Conservation (phyloP, 495 filamentous ascomycete genomes). For the Penicillium nucicola region DNA sequence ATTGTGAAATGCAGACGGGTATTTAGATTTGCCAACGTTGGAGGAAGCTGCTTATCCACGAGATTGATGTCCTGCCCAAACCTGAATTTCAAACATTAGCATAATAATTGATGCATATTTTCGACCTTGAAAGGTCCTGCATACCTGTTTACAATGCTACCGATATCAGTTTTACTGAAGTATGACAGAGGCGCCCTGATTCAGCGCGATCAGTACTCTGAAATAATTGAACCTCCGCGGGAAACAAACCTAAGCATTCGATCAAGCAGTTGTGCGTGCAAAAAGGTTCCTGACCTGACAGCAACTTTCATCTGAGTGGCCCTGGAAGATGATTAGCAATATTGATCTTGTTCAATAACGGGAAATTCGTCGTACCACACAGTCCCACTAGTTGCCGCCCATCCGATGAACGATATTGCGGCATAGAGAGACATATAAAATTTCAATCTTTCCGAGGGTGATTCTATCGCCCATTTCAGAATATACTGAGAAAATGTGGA, state of each 20-base stretch:
- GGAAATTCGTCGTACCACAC: constrained; percentile 18
- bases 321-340: constrained; percentile 10
- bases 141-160: constrained; percentile 36
- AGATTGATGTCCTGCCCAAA: constrained; percentile 44
- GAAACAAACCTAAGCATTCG: constrained; percentile 17
- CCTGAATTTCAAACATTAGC: constrained; percentile 8
- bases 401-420: constrained; percentile 7
- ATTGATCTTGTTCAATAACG: not conserved
- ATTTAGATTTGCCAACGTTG: constrained; percentile 10
- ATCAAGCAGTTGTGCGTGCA: constrained; percentile 16
- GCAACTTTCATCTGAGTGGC: constrained; percentile 14
- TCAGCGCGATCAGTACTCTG: not conserved
- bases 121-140: not conserved
- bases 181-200: constrained; percentile 32
- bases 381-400: constrained; percentile 1
- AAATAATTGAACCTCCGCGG: not conserved
- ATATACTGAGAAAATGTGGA: constrained; percentile 8
- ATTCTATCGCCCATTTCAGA: constrained; percentile 10
- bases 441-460: not conserved
- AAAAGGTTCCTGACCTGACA: constrained; percentile 10
- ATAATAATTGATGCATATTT: not conserved
- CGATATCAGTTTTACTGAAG: constrained; percentile 39
- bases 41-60: constrained; percentile 24
- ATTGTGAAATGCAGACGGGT: constrained; percentile 16
- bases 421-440: constrained; percentile 5